Evolutionary conservation across 2,329 filamentous ascomycete species (phyloP).

Genomic region (Xylaria polymorpha): DNA sequence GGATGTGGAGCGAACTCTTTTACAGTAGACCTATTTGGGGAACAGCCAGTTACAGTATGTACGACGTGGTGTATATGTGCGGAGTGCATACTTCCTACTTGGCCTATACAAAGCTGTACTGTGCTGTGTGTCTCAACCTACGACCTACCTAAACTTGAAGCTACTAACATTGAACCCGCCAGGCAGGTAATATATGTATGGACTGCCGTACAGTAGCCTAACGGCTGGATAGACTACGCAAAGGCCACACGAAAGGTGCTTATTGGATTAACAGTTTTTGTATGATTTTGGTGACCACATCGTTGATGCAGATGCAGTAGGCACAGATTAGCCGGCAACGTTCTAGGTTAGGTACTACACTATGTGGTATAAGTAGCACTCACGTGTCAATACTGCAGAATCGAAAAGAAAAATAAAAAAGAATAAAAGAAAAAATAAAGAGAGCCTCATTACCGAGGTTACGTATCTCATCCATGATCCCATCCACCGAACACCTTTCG

Average conservation of each 20-base stretch:
- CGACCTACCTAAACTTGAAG: neutral
- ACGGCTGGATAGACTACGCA: neutral
- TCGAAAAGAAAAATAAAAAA: neutral
- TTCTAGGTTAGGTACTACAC: neutral
- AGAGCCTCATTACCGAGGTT: conserved; percentile 9
- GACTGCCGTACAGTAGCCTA: neutral
- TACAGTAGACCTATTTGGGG: neutral
- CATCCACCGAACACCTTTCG: neutral
- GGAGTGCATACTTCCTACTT: too few species aligned
- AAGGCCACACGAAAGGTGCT: neutral
- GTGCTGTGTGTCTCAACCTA: neutral
- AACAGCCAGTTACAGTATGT: too few species aligned
- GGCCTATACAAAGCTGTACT: neutral
- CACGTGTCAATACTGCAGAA: neutral
- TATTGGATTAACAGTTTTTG: neutral
- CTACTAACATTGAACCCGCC: too few species aligned
- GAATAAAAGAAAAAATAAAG: neutral
- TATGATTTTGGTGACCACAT: neutral
- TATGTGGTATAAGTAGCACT: neutral
- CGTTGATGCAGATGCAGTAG: neutral
- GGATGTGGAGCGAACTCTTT: neutral
- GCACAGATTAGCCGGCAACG: neutral
- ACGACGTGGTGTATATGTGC: neutral
- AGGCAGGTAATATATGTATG: too few species aligned
- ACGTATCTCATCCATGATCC: neutral